Evolutionary conservation across 1,284 basidiomycete genomes (phyloP).

Genomic region (Volvariella surrecta): DNA sequence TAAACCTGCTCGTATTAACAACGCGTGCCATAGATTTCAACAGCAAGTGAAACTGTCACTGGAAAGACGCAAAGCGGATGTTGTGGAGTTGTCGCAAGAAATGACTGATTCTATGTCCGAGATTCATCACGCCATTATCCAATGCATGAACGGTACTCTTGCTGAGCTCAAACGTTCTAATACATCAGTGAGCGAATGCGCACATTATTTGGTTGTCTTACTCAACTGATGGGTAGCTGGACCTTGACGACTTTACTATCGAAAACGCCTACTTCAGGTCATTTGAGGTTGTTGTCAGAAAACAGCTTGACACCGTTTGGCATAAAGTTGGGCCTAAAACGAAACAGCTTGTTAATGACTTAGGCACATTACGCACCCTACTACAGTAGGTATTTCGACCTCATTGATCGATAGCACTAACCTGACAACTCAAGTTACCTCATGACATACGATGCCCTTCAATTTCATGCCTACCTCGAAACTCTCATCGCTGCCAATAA

Average conservation of each 20-base stretch:
- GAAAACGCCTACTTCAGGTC: constrained; percentile 94
- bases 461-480: constrained; percentile 90
- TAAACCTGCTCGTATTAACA: constrained; percentile 2
- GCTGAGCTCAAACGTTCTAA: constrained; percentile 89
- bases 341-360: constrained; percentile 85
- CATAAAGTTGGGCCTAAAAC: constrained; percentile 92
- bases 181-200: constrained; percentile 47
- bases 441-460: constrained; percentile 85
- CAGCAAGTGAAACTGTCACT: constrained; percentile 76
- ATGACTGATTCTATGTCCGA: constrained; percentile 84
- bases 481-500: constrained; percentile 78
- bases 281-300: constrained; percentile 86
- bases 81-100: constrained; percentile 86
- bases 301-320: constrained; percentile 92
- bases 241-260: constrained; percentile 89
- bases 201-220: neutral
- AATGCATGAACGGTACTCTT: constrained; percentile 91
- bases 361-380: constrained; percentile 79
- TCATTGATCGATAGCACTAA: neutral
- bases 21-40: constrained; percentile 64
- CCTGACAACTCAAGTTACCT: constrained; percentile 53
- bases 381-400: constrained; percentile 54
- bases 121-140: constrained; percentile 89
- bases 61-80: constrained; percentile 80
- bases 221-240: constrained; percentile 52